Percentiles rank a stretch among this genome's conserved stretches.
These are phyloP conservation scores for Colletotrichum spaethianum DNA, from an alignment of 2,329 filamentous ascomycete species.

Conservation along the genomic window DNA sequence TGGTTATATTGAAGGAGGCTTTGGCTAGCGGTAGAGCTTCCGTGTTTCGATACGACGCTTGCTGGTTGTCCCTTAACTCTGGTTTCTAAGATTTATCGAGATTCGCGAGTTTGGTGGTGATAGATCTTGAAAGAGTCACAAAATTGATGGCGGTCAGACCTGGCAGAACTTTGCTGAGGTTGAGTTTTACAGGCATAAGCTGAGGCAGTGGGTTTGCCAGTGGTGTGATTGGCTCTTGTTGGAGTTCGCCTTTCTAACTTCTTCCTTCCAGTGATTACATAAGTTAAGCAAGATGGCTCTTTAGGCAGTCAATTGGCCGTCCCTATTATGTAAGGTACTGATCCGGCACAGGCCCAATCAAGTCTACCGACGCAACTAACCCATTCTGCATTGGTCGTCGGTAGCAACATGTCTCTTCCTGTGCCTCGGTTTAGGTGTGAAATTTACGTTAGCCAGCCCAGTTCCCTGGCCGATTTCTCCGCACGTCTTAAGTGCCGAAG, in stretches of 20 bases:
- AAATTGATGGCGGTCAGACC: slow-evolving; percentile 29
- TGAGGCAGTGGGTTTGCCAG: background rate
- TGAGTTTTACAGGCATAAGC: background rate
- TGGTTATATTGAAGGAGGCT: background rate
- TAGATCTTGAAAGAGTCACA: slow-evolving; percentile 28
- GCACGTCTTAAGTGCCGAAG: slow-evolving; percentile 14
- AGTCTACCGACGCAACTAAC: background rate
- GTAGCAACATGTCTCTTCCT: slow-evolving; percentile 1
- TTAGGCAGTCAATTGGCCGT: background rate
- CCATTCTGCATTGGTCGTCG: background rate
- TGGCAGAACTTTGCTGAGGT: slow-evolving; percentile 35
- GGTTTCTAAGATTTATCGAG: background rate
- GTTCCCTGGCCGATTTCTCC: slow-evolving; percentile 15
- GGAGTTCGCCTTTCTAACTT: background rate
- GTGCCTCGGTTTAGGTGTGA: slow-evolving; percentile 18
- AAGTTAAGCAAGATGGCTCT: background rate
- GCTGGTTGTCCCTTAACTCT: background rate
- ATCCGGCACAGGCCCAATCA: background rate
- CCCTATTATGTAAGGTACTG: background rate
- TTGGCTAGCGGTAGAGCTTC: background rate
- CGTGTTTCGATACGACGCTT: slow-evolving; percentile 5
- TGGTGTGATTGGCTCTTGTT: slow-evolving; percentile 18
- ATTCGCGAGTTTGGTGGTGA: slow-evolving; percentile 1
- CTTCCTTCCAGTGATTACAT: background rate
- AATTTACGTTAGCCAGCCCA: slow-evolving; percentile 5